Percentiles rank a stretch among this genome's conserved stretches.
Conservation (phyloP, 2,329 filamentous ascomycete species). For the Pseudonectria foliicola region DNA sequence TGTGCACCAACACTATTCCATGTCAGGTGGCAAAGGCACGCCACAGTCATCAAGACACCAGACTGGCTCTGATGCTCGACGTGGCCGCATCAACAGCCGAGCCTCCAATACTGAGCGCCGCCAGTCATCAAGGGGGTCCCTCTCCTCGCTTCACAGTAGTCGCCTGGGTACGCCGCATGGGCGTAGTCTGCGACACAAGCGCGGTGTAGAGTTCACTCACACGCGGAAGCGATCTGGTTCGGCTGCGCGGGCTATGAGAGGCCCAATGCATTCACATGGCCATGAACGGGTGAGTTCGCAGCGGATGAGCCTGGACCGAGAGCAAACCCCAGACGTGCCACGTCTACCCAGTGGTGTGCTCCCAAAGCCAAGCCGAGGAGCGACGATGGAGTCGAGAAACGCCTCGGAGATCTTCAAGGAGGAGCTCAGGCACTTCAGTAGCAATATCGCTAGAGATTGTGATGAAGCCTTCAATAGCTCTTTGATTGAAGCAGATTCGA, state of each 20-base stretch:
- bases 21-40: conserved; percentile 15
- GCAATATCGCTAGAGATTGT: conserved; percentile 80
- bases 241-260: conserved; percentile 14
- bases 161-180: conserved; percentile 35
- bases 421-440: conserved; percentile 76
- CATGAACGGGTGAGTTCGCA: conserved; percentile 13
- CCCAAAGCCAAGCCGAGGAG: conserved; percentile 17
- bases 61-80: conserved; percentile 28
- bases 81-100: conserved; percentile 23
- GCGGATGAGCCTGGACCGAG: conserved; percentile 16
- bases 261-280: conserved; percentile 12
- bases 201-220: conserved; percentile 49
- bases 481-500: conserved; percentile 34
- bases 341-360: conserved; percentile 17
- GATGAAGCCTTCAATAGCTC: conserved; percentile 84
- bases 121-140: conserved; percentile 33
- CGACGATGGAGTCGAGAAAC: conserved; percentile 13
- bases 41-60: conserved; percentile 26
- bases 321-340: conserved; percentile 24
- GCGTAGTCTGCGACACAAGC: conserved; percentile 40
- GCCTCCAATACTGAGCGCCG: conserved; percentile 23
- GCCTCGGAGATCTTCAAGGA: conserved; percentile 48
- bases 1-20: conserved; percentile 50
- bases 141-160: conserved; percentile 44
- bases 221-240: conserved; percentile 34